A percentile compares a stretch with the other conserved stretches of the same genome.
Evolutionary conservation across 768 basidiomycete species (phyloP).

Genomic region (Amanita phalloides): DNA sequence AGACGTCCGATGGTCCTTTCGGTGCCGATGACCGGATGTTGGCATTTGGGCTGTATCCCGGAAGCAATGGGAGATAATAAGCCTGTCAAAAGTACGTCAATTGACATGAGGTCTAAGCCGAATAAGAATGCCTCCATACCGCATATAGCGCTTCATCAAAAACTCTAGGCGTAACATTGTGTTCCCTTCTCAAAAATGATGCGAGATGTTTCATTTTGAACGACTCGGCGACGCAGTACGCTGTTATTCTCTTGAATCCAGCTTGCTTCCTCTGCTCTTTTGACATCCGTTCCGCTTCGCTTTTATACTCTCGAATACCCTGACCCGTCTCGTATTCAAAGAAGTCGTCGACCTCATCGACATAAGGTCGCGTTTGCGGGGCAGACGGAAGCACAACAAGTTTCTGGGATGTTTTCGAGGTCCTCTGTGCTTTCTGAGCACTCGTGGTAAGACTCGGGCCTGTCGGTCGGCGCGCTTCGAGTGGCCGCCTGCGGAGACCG

Average conservation of each 20-base stretch:
- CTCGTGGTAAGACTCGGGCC: slow-evolving; percentile 5
- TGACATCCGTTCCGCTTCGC: slow-evolving; percentile 79
- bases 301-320: slow-evolving; percentile 70
- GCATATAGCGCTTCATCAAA: slow-evolving; percentile 94
- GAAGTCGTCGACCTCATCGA: slow-evolving; percentile 34
- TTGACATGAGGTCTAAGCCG: slow-evolving; percentile 3
- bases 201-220: slow-evolving; percentile 79
- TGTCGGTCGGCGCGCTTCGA: neutral
- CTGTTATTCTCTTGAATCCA: slow-evolving; percentile 75
- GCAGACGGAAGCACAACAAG: slow-evolving; percentile 86
- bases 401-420: slow-evolving; percentile 86
- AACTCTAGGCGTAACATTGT: slow-evolving; percentile 76
- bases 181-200: slow-evolving; percentile 85
- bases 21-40: slow-evolving; percentile 80
- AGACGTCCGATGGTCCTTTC: slow-evolving; percentile 40
- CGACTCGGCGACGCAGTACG: slow-evolving; percentile 80
- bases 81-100: slow-evolving; percentile 36
- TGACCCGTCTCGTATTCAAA: slow-evolving; percentile 59
- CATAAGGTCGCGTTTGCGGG: slow-evolving; percentile 74
- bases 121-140: slow-evolving; percentile 25
- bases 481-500: slow-evolving; percentile 8
- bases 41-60: slow-evolving; percentile 79
- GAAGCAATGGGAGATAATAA: slow-evolving; percentile 84
- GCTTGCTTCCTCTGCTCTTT: slow-evolving; percentile 77
- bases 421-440: slow-evolving; percentile 35